Conservation (phyloP, 2,329 filamentous ascomycete genomes). For the Colletotrichum cordylinicola region DNA sequence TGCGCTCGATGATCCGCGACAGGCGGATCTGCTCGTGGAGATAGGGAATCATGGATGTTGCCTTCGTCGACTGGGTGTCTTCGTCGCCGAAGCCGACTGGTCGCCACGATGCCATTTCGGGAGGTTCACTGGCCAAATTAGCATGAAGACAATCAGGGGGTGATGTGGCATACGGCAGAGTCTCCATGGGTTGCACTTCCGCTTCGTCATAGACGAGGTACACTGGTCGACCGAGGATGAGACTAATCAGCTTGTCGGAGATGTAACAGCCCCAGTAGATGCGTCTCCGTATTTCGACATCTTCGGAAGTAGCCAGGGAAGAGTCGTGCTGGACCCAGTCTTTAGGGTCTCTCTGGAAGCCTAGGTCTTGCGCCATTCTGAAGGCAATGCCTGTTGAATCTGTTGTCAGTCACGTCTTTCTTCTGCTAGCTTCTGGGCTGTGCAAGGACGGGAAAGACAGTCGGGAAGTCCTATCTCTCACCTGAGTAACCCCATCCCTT, state of each 20-base stretch:
- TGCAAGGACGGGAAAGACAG: too few species aligned
- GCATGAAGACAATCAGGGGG: background rate
- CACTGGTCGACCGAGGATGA: slow-evolving; percentile 22
- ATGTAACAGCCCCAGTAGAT: slow-evolving; percentile 36
- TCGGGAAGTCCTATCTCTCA: background rate
- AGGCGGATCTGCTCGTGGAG: slow-evolving; percentile 27
- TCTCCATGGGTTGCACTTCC: slow-evolving; percentile 16
- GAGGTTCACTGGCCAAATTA: slow-evolving; percentile 15
- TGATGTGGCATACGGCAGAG: background rate
- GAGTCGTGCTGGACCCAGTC: slow-evolving; percentile 26
- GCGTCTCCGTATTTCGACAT: slow-evolving; percentile 31
- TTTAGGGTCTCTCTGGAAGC: slow-evolving; percentile 30
- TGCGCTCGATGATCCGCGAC: slow-evolving; percentile 24
- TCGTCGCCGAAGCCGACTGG: slow-evolving; percentile 26
- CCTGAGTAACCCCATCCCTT: slow-evolving; percentile 33
- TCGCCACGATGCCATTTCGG: slow-evolving; percentile 26
- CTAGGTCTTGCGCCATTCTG: slow-evolving; percentile 33
- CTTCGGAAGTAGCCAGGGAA: slow-evolving; percentile 24
- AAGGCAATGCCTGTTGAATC: slow-evolving; percentile 29
- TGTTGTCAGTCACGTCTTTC: background rate
- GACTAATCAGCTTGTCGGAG: slow-evolving; percentile 30
- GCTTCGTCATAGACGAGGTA: slow-evolving; percentile 19
- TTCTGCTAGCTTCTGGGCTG: too few species aligned
- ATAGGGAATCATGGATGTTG: slow-evolving; percentile 22
- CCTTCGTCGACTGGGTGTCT: background rate